Evolutionary conservation across 768 basidiomycete genomes (phyloP), one percentile per base, ranked within the genome.

Genomic region (Hericium erinaceus): DNA sequence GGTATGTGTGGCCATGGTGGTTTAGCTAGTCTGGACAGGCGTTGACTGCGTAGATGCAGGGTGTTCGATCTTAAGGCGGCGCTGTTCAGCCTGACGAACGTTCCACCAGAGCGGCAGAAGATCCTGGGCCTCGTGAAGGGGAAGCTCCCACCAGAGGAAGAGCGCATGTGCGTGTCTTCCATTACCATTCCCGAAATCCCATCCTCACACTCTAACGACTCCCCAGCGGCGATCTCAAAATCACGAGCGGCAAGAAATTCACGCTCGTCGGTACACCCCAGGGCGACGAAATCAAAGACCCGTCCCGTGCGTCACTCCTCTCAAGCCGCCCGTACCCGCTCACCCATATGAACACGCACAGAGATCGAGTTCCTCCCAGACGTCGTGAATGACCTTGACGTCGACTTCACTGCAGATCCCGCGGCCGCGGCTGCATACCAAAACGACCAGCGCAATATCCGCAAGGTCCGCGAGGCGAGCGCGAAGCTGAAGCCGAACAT

Each of bases 51-150:
- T 12, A 48, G 28, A 13, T 15, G 9, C 52, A 94, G 91, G 70
- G 81, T 94, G 11, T 89, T 82, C 64, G 92, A 95, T 66, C 75
- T 95, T 63, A 90, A 92, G 70, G 74, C 76, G 15, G 69, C 77
- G 2, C 74, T 95, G 40, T 78, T 85, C 57, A 75, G 72, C 38
- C 66, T 92, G 54, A 95, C 92, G 4, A 79, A 76, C 56, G 92
- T 95, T 3, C 91, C 92, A 11, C 80, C 83, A 26, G 89, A 89
- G 64, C 77, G 91, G 7, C 91, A 94, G 73, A 95, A 95, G 73
- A 84, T 95, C 56, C 76, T 94, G 33, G 92, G 92, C 0, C 71
- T 95, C 24, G 84, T 87, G 33, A 92, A 89, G 65, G 89, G 89
- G 26, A 93, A 89, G 68, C 70, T 92, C 8, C 89, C 90, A 7